Evolutionary conservation across 176 grass and related monocot species (phyloP), one percentile per base, ranked within the genome.

Genomic region (Oryza rufipogon): DNA sequence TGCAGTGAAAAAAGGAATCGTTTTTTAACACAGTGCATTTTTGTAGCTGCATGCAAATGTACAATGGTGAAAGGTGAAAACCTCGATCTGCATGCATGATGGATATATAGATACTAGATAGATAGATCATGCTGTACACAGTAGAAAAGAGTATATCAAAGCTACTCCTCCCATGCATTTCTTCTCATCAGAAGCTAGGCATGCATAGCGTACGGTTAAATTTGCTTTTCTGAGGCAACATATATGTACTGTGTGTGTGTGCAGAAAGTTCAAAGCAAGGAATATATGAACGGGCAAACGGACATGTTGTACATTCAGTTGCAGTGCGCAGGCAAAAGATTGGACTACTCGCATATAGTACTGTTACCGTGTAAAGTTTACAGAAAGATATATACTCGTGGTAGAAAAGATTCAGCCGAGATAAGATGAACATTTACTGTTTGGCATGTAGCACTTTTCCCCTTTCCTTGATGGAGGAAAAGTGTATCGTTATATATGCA

Each of bases 321-420:
- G 70, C 39, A 36, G 39, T 71, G 70, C 39, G 70, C 70, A 65
- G 76, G 60, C 60, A 45, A 78, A 16, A 25, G 44, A 4, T 49
- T 68, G 22, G 56, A 28, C 7, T 28, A 12, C 61, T 65, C 42
- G 60, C 42, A 16, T 44, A 61, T 36, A 36, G 79, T 39, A 81
- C 66, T 81, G 47, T 81, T 56, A 1, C 66, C 79, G 10, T 39
- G 79, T 81, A 81, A 80, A 81, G 66, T 26, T 70, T 19, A 56
- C 15, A 7, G 5, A 56, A 56, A 0, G 5, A 56, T 16, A 52
- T 16, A 52, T 56, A 7, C 30, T 19, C 9, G 51, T 56, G 0
- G 49, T 56, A 1, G 49, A 5, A 70, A 48, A 81, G 46, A 81
- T 70, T 81, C 66, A 30, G 13, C 51, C 49, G 49, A 36, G 49